phyloP scores from a whole-genome alignment of 139 green algal species.

The Edaphochlamys debaryana region DNA sequence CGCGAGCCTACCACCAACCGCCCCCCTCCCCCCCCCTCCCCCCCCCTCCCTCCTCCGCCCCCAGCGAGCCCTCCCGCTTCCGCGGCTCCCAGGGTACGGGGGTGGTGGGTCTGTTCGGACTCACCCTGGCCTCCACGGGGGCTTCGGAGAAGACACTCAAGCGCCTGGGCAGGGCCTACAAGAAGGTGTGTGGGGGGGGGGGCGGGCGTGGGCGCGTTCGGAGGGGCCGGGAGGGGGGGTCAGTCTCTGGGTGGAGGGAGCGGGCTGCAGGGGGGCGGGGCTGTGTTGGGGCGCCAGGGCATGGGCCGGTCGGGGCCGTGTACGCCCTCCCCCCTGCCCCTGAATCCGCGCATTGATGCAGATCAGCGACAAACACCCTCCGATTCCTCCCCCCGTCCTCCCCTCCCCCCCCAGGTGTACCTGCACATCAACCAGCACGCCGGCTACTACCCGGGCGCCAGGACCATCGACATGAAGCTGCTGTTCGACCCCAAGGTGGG shows the following conservation, averaged over 20 bases:
- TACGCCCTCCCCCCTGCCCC: no score
- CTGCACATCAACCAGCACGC: conserved; percentile 65
- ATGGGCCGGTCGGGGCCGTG: no score
- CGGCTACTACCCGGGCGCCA: conserved; percentile 68
- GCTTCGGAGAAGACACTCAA: conserved; percentile 61
- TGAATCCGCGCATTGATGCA: no score
- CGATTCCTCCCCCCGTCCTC: no score
- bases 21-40: background rate
- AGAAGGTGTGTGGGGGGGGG: conserved; percentile 33
- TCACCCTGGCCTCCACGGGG: conserved; percentile 59
- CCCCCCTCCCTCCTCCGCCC: background rate
- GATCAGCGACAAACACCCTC: no score
- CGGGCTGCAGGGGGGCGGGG: no score
- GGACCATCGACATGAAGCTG: conserved; percentile 65
- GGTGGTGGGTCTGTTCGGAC: conserved; percentile 58
- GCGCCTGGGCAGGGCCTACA: conserved; percentile 26
- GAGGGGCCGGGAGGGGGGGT: background rate
- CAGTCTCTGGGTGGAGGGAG: background rate
- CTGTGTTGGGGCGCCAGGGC: no score
- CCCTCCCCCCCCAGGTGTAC: conserved; percentile 40
- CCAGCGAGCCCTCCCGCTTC: conserved; percentile 45
- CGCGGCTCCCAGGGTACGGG: conserved; percentile 60
- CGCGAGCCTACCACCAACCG: background rate
- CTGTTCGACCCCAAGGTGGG: conserved; percentile 55
- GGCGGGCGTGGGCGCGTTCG: background rate